phyloP scores from a whole-genome alignment of 176 grass and related monocot genomes.

The Triticum dicoccoides region DNA sequence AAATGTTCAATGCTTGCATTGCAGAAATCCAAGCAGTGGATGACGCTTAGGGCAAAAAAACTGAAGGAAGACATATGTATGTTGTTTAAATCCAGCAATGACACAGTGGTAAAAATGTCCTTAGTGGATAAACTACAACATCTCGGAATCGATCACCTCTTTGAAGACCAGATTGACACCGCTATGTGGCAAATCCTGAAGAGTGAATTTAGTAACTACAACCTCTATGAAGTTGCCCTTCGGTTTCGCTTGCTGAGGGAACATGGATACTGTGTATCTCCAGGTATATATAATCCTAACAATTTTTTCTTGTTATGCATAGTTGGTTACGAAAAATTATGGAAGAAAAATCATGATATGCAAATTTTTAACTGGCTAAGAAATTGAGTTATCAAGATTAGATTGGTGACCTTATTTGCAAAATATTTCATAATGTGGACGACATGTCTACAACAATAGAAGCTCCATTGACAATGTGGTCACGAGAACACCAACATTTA shows the following conservation, averaged over 20 bases:
- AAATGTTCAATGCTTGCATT: too few relatives aligned
- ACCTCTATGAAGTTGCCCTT: slow-evolving; percentile 18
- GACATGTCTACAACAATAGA: background rate
- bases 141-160: background rate
- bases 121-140: background rate
- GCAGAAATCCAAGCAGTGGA: background rate
- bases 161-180: background rate
- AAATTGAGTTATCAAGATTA: background rate
- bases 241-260: slow-evolving; percentile 31
- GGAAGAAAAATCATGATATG: too few relatives aligned
- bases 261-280: slow-evolving; percentile 14
- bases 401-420: background rate
- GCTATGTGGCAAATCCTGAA: background rate
- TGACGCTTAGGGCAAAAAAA: background rate
- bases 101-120: background rate
- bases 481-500: background rate
- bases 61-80: background rate
- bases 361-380: too few relatives aligned
- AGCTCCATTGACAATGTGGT: background rate
- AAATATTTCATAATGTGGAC: background rate
- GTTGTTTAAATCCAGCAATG: background rate
- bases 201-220: background rate
- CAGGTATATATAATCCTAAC: slow-evolving; percentile 5
- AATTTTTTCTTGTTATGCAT: background rate
- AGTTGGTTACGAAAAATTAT: too few relatives aligned